phyloP scores from a whole-genome alignment of 2,329 filamentous ascomycete species.

The Botrytis fabae region DNA sequence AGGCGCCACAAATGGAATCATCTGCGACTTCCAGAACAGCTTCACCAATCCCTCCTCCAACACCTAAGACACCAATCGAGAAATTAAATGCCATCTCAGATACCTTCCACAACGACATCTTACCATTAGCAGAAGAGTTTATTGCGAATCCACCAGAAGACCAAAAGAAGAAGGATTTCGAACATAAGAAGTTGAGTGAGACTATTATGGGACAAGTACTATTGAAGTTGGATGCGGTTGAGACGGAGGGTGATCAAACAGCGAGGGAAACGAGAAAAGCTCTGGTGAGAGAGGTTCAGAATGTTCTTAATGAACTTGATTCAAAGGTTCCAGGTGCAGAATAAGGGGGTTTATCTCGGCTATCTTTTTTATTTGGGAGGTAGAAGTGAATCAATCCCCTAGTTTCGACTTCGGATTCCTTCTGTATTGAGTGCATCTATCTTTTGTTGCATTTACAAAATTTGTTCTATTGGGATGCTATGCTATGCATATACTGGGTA shows the following conservation, averaged over 20 bases:
- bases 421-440: background rate
- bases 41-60: conserved; percentile 39
- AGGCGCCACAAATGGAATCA: conserved; percentile 36
- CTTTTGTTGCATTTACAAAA: conserved; percentile 1
- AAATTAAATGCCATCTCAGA: conserved; percentile 66
- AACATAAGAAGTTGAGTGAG: conserved; percentile 74
- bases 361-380: background rate
- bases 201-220: conserved; percentile 74
- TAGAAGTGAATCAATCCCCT: background rate
- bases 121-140: conserved; percentile 66
- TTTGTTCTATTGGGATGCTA: background rate
- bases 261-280: conserved; percentile 68
- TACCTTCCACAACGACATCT: conserved; percentile 63
- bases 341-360: background rate
- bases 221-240: conserved; percentile 74
- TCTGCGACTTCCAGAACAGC: conserved; percentile 36
- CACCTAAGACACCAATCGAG: conserved; percentile 51
- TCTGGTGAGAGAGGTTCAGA: conserved; percentile 70
- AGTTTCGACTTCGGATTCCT: background rate
- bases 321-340: conserved; percentile 22
- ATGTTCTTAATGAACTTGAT: conserved; percentile 65
- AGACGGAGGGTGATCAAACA: conserved; percentile 67
- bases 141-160: conserved; percentile 63
- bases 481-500: conserved; percentile 4
- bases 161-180: conserved; percentile 66